Conservation (phyloP, 257 asterid genomes). For the Ophiorrhiza pumila region DNA sequence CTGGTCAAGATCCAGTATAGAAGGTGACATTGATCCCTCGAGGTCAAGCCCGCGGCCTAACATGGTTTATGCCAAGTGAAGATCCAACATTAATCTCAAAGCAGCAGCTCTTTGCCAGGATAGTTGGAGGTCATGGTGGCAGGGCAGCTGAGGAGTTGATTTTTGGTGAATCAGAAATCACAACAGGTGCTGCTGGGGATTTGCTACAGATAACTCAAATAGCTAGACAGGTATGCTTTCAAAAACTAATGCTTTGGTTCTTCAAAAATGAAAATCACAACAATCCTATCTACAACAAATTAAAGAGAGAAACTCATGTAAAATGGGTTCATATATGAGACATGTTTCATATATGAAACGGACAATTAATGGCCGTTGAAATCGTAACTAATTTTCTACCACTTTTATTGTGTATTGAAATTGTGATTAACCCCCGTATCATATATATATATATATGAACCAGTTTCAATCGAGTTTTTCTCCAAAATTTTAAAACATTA, state of each 20-base stretch:
- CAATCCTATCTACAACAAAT: background rate
- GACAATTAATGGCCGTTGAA: no score
- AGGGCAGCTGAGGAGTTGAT: constrained; percentile 70
- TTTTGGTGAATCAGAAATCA: constrained; percentile 62
- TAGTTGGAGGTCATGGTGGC: constrained; percentile 74
- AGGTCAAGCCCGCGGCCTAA: constrained; percentile 75
- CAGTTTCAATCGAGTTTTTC: no score
- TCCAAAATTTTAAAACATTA: no score
- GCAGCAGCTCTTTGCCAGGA: constrained; percentile 61
- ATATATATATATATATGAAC: no score
- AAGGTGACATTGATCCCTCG: constrained; percentile 75
- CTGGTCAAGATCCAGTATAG: constrained; percentile 63
- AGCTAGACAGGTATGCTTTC: constrained; percentile 45
- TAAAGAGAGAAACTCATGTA: no score
- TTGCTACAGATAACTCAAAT: constrained; percentile 57
- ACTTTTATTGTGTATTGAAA: no score
- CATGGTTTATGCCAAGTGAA: constrained; percentile 59
- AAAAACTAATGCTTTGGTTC: background rate
- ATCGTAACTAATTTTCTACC: no score
- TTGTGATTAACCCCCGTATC: no score
- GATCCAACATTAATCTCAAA: constrained; percentile 54
- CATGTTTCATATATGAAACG: no score
- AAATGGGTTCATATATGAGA: no score
- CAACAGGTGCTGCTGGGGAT: constrained; percentile 74
- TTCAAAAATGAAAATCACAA: background rate